Evolutionary conservation across 2,329 filamentous ascomycete genomes (phyloP).

Genomic region (Alternaria sp.): DNA sequence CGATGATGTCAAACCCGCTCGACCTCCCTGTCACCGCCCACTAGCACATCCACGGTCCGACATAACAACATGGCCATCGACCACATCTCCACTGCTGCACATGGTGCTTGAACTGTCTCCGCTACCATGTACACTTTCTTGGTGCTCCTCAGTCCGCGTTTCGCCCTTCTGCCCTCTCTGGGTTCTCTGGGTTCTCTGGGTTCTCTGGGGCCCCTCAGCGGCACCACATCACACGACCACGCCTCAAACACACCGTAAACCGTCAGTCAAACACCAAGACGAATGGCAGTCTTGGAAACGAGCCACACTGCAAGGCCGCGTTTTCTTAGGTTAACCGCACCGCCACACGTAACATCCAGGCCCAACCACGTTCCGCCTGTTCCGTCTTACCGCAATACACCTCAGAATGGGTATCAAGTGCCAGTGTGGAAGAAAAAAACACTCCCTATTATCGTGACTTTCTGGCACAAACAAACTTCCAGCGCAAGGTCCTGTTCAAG

Average conservation of each 20-base stretch:
- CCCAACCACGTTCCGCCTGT: constrained; percentile 2
- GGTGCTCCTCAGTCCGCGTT: constrained; percentile 9
- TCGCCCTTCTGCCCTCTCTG: background rate
- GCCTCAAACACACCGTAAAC: constrained; percentile 35
- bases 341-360: constrained; percentile 7
- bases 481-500: background rate
- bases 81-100: background rate
- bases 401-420: background rate
- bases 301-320: constrained; percentile 6
- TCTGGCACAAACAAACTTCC: background rate
- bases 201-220: constrained; percentile 4
- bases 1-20: constrained; percentile 34
- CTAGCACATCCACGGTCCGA: constrained; percentile 12
- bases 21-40: constrained; percentile 15
- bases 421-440: background rate
- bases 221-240: constrained; percentile 10
- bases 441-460: background rate
- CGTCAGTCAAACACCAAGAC: constrained; percentile 20
- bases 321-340: constrained; percentile 7
- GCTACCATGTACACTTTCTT: background rate
- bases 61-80: constrained; percentile 8
- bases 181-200: background rate
- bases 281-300: constrained; percentile 9
- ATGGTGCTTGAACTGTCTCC: constrained; percentile 14
- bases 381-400: constrained; percentile 7